Conservation (phyloP, 106 monocot species). For the Dioscorea alata region DNA sequence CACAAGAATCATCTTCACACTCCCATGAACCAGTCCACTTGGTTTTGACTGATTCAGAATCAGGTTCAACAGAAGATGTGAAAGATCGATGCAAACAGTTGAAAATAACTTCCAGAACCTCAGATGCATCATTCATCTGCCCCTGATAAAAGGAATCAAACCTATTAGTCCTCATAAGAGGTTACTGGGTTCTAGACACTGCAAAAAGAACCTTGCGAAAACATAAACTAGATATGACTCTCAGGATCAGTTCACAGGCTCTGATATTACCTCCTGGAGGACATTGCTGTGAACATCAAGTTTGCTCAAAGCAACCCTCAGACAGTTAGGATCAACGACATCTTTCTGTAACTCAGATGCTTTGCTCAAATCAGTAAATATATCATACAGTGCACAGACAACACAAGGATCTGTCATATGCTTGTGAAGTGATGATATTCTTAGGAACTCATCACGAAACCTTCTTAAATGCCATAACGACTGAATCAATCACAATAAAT, state of each 20-base stretch:
- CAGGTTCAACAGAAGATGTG: slow-evolving; percentile 25
- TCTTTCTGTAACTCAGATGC: slow-evolving; percentile 42
- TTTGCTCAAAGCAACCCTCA: slow-evolving; percentile 86
- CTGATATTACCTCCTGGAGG: slow-evolving; percentile 75
- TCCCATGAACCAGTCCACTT: slow-evolving; percentile 64
- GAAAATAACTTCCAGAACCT: slow-evolving; percentile 88
- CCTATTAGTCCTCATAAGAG: neutral
- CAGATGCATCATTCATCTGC: slow-evolving; percentile 99
- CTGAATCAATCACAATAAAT: slow-evolving; percentile 10
- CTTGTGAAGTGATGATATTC: slow-evolving; percentile 35
- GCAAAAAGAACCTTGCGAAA: neutral
- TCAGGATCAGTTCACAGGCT: no score
- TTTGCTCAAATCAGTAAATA: slow-evolving; percentile 58
- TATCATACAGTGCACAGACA: slow-evolving; percentile 76
- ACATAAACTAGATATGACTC: neutral
- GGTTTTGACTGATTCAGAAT: slow-evolving; percentile 30
- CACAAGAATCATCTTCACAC: slow-evolving; percentile 61
- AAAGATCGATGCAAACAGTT: slow-evolving; percentile 80
- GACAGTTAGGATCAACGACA: slow-evolving; percentile 62
- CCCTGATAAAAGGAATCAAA: slow-evolving; percentile 34
- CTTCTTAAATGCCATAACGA: slow-evolving; percentile 88
- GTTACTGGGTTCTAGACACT: neutral
- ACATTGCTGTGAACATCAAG: slow-evolving; percentile 92
- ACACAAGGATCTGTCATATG: slow-evolving; percentile 87
- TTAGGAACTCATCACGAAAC: slow-evolving; percentile 77